Conservation (phyloP, 1,139 yeast species). For the Sugiyamaella neomexicana region DNA sequence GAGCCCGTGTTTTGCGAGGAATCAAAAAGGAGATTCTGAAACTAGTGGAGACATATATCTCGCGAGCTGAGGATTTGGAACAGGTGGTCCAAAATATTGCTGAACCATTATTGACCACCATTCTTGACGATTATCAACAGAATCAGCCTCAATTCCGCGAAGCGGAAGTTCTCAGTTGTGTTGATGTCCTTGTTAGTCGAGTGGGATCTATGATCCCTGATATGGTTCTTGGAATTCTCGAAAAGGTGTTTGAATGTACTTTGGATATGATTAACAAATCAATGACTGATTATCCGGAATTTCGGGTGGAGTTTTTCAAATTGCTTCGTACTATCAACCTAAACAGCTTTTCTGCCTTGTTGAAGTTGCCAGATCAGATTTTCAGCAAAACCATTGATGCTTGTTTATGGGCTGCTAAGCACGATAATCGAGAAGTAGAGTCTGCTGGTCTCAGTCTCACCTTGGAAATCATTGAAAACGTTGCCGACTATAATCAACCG, state of each 20-base stretch:
- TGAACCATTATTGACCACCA: constrained; percentile 81
- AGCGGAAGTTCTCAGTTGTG: constrained; percentile 94
- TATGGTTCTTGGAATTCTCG: constrained; percentile 83
- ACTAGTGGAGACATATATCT: constrained; percentile 83
- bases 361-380: constrained; percentile 88
- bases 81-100: constrained; percentile 82
- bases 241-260: constrained; percentile 91
- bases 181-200: constrained; percentile 83
- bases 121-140: constrained; percentile 81
- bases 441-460: constrained; percentile 83
- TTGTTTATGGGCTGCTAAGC: constrained; percentile 97
- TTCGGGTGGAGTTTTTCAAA: constrained; percentile 93
- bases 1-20: constrained; percentile 92
- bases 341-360: constrained; percentile 80
- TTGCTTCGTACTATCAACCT: constrained; percentile 81
- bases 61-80: constrained; percentile 82
- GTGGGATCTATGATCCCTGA: constrained; percentile 90
- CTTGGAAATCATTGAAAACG: constrained; percentile 77
- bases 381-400: constrained; percentile 91
- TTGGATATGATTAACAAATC: constrained; percentile 93
- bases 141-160: constrained; percentile 97
- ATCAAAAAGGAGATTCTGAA: constrained; percentile 92
- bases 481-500: constrained; percentile 72
- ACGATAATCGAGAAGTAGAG: constrained; percentile 93
- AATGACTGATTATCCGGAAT: constrained; percentile 96